A percentile compares a stretch with the other conserved stretches of the same genome.
phyloP scores from a whole-genome alignment of 441 rosid genomes.

The Isatis lusitanica region DNA sequence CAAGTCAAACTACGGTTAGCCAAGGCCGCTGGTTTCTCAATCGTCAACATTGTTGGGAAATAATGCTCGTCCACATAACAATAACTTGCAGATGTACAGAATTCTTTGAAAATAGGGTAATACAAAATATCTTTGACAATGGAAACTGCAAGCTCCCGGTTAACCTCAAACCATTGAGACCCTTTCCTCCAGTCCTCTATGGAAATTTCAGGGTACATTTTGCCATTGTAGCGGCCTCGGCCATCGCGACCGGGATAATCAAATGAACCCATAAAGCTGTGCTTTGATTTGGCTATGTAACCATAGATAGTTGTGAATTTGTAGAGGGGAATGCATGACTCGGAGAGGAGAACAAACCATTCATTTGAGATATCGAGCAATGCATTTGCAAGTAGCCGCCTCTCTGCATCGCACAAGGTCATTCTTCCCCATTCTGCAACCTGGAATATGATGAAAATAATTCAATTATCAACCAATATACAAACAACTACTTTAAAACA shows the following conservation, averaged over 20 bases:
- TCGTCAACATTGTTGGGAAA: slow-evolving; percentile 86
- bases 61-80: slow-evolving; percentile 93
- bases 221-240: slow-evolving; percentile 72
- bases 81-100: slow-evolving; percentile 78
- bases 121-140: slow-evolving; percentile 62
- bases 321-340: slow-evolving; percentile 86
- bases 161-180: slow-evolving; percentile 86
- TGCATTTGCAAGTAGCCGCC: slow-evolving; percentile 85
- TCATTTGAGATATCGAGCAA: slow-evolving; percentile 82
- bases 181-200: slow-evolving; percentile 86
- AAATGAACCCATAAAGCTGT: slow-evolving; percentile 79
- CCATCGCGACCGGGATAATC: slow-evolving; percentile 82
- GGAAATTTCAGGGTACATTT: slow-evolving; percentile 79
- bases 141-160: slow-evolving; percentile 66
- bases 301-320: slow-evolving; percentile 64
- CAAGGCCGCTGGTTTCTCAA: slow-evolving; percentile 50
- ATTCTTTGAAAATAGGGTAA: slow-evolving; percentile 60
- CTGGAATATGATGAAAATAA: slow-evolving; percentile 35
- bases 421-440: slow-evolving; percentile 90
- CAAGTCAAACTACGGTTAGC: slow-evolving; percentile 86
- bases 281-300: slow-evolving; percentile 58
- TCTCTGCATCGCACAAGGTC: slow-evolving; percentile 91
- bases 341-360: slow-evolving; percentile 80
- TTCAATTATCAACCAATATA: neutral
- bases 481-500: neutral